Evolutionary conservation across 768 basidiomycete genomes (phyloP), one percentile per base, ranked within the genome.

Genomic region (Serendipita sp.): DNA sequence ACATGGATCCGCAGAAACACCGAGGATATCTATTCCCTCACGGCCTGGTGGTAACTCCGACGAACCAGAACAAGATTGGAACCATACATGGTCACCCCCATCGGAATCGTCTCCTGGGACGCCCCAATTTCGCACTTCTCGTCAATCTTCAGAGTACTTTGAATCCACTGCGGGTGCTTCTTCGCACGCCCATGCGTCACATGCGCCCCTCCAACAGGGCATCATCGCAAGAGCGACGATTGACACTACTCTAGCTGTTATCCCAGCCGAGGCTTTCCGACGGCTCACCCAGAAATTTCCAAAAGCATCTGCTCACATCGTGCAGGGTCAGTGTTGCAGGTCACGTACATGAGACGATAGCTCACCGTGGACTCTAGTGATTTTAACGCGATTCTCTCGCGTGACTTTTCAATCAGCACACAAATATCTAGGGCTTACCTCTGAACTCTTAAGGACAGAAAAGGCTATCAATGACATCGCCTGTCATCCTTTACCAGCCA

Each of bases 391-490:
- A 1, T 95, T 99, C 72, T 92, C 93, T 23, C 84, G 96, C 30
- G 96, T 98, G 10, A 99, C 96, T 0, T 97, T 99, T 78, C 90
- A 88, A 71, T 96, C 95, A 8, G 94, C 96, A 0, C 96, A 98
- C 74, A 88, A 88, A 70, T 99, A 96, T 73, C 83, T 99, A 3
- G 96, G 96, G 3, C 73, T 99, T 63, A 99, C 96, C 0, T 84
- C 86, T 16, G 96, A 99, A 74, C 90, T 98, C 3, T 84, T 99
- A 41, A 85, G 92, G 38, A 95, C 96, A 1, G 96, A 99, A 75
- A 91, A 96, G 71, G 89, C 90, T 0, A 95, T 99, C 73, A 99
- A 99, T 70, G 88, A 94, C 66, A 87, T 97, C 66, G 95, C 96
- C 15, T 94, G 92, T 63, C 91, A 98, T 73, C 96, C 96, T 1